Percentiles rank a stretch among this genome's conserved stretches.
These are phyloP conservation scores for Phytophthora megakarya DNA, from an alignment of 352 stramenopile species.

Conservation along the genomic window DNA sequence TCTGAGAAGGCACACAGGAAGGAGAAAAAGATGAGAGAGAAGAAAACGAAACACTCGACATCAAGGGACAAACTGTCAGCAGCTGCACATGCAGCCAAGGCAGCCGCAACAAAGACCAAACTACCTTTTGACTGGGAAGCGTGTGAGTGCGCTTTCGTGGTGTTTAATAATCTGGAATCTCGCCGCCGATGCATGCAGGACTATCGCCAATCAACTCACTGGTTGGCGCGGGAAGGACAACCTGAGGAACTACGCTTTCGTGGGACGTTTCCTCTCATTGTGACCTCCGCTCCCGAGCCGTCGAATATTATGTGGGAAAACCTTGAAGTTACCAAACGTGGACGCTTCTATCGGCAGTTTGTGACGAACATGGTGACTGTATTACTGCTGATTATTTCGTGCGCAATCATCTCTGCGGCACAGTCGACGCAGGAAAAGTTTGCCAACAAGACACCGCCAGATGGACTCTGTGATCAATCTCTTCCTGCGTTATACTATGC, in stretches of 20 bases:
- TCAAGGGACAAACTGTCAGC: conserved; percentile 33
- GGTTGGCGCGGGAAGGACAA: conserved; percentile 49
- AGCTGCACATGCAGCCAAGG: conserved; percentile 27
- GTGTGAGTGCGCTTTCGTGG: conserved; percentile 82
- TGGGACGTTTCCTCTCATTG: conserved; percentile 44
- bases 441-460: conserved; percentile 38
- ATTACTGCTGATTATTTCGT: conserved; percentile 47
- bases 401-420: conserved; percentile 48
- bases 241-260: conserved; percentile 60
- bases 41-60: background rate
- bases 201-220: conserved; percentile 62
- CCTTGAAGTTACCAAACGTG: conserved; percentile 64
- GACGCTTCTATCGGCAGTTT: conserved; percentile 66
- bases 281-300: conserved; percentile 65
- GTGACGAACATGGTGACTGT: conserved; percentile 68
- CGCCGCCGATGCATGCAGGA: conserved; percentile 70
- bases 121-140: conserved; percentile 62
- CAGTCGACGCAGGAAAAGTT: conserved; percentile 51
- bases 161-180: conserved; percentile 89
- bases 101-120: conserved; percentile 34
- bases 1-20: conserved; percentile 24
- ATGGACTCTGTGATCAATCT: conserved; percentile 41
- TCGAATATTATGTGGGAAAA: conserved; percentile 90
- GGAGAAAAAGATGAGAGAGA: conserved; percentile 32
- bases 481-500: conserved; percentile 48